Evolutionary conservation across 1,284 basidiomycete species (phyloP), one percentile per base, ranked within the genome.

Genomic region (Austropuccinia psidii): DNA sequence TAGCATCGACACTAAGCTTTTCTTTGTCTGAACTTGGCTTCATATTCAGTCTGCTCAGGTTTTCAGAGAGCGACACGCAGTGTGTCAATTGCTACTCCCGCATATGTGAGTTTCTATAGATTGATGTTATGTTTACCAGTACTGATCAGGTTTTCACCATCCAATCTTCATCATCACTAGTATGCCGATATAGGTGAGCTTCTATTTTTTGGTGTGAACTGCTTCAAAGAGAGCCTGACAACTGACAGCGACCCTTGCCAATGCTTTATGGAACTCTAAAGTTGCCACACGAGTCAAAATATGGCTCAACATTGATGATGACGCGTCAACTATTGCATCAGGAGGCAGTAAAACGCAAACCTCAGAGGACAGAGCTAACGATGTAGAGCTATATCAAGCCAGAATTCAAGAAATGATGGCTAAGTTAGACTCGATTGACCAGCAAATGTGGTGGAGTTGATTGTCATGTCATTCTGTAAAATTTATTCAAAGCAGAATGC

Each of bases 361-460:
- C 1, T 43, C 29, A 9, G 68, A 72, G 15, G 45, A 72, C 7
- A 24, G 68, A 8, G n/a, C 29, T n/a, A 24, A 31, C 33, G 68
- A 72, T 49, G 8, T 72, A 9, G 57, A 37, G 21, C 8, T 39
- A 8, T 72, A 72, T 29, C 45, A 61, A 11, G 4, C 33, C 0
- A 49, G 35, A 47, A 61, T 72, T 27, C 4, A 61, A 17, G 8
- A 43, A 3, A 72, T 72, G 68, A 72, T 72, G 68, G 24, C 6
- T 4, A 49, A 27, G 29, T 27, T 72, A 6, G 55, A 72, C n/a
- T 24, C 27, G 8, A 35, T 72, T 15, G 45, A 61, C n/a, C 68
- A 61, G 21, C 55, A 60, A 27, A 72, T 72, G 68, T 72, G 68
- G 68, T 72, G 68, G 68, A 72, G 49, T 43, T 72, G 35, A 39